A percentile compares a stretch with the other conserved stretches of the same genome.
These are phyloP conservation scores for Crithidia thermophila DNA, from an alignment of 208 protist species.

Conservation along the genomic window DNA sequence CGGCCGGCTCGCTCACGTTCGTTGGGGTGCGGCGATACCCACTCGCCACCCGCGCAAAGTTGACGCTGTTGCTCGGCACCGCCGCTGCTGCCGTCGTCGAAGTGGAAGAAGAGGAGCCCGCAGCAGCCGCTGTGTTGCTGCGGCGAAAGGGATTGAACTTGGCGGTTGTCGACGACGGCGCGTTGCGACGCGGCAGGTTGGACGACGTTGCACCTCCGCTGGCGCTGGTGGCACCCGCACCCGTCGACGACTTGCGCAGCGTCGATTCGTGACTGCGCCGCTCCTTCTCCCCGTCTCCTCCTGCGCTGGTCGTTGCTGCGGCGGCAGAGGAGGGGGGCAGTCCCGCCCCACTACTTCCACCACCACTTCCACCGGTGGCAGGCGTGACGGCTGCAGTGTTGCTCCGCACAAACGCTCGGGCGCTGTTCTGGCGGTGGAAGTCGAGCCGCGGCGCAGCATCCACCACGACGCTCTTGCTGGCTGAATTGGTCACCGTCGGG, in stretches of 20 bases:
- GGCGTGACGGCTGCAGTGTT: slow-evolving; percentile 17
- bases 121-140: slow-evolving; percentile 2
- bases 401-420: slow-evolving; percentile 23
- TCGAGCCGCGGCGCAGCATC: slow-evolving; percentile 42
- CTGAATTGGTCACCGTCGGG: neutral
- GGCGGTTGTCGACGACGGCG: neutral
- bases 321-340: neutral
- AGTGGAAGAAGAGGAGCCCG: neutral
- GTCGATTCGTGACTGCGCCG: slow-evolving; percentile 4
- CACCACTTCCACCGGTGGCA: neutral
- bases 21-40: slow-evolving; percentile 18
- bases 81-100: neutral
- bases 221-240: neutral
- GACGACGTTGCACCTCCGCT: neutral
- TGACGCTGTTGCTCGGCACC: slow-evolving; percentile 8
- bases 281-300: neutral
- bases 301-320: slow-evolving; percentile 4
- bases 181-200: neutral
- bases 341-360: neutral
- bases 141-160: slow-evolving; percentile 18
- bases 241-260: neutral
- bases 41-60: slow-evolving; percentile 27
- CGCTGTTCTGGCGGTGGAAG: slow-evolving; percentile 35
- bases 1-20: neutral
- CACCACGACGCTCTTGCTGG: slow-evolving; percentile 13